Evolutionary conservation across 352 stramenopile species (phyloP).

Genomic region (Globisporangium megalacanthum): DNA sequence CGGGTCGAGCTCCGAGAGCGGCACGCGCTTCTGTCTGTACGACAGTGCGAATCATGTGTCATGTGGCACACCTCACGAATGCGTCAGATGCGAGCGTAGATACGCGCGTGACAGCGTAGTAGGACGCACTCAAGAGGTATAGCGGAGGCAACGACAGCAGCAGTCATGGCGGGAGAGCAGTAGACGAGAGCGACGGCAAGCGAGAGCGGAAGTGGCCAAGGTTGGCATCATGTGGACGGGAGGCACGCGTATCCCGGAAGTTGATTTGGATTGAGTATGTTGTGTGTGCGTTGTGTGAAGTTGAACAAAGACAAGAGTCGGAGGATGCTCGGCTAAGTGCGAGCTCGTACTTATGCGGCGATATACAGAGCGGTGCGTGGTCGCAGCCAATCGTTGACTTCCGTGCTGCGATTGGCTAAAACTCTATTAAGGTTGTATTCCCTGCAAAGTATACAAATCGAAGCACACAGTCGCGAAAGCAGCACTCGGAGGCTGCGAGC

Average conservation of each 20-base stretch:
- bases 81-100: neutral
- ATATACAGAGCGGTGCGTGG: neutral
- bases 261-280: neutral
- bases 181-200: neutral
- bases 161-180: conserved; percentile 1
- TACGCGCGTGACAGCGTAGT: too few species aligned
- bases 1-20: conserved; percentile 47
- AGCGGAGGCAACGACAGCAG: neutral
- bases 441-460: neutral
- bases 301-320: too few species aligned
- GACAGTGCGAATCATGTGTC: neutral
- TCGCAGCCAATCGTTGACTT: too few species aligned
- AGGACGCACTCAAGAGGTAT: conserved; percentile 12
- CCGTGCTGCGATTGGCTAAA: neutral
- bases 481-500: conserved; percentile 30
- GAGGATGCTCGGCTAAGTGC: too few species aligned
- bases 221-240: neutral
- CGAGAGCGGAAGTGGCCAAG: neutral
- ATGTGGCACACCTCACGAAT: neutral
- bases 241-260: neutral
- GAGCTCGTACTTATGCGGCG: neutral
- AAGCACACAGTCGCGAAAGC: neutral
- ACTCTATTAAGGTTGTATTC: neutral
- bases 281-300: neutral
- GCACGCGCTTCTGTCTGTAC: conserved; percentile 67